Conservation (phyloP, 2,329 filamentous ascomycete genomes). For the Sphaerulina vaccinii region DNA sequence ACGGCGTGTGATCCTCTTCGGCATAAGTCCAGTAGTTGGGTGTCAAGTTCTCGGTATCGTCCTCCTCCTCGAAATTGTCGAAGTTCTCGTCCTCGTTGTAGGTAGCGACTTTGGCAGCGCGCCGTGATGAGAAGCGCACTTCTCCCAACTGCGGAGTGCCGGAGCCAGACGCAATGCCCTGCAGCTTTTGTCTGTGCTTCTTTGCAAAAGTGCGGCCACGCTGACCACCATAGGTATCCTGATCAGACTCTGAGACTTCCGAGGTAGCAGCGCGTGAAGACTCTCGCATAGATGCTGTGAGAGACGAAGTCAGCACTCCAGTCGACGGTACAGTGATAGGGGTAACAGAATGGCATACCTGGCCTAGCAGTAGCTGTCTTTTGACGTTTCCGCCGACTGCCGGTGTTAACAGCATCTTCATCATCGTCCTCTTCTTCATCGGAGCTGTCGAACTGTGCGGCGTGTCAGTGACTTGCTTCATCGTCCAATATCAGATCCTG, state of each 20-base stretch:
- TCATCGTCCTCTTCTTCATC: slow-evolving; percentile 63
- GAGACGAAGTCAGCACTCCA: slow-evolving; percentile 1
- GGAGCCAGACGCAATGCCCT: slow-evolving; percentile 57
- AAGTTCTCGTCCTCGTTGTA: slow-evolving; percentile 67
- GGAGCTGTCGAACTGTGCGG: slow-evolving; percentile 56
- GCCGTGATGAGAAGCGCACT: slow-evolving; percentile 87
- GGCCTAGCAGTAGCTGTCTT: slow-evolving; percentile 63
- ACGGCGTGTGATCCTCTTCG: slow-evolving; percentile 74
- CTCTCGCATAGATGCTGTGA: slow-evolving; percentile 33
- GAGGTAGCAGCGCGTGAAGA: slow-evolving; percentile 42
- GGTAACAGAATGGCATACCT: slow-evolving; percentile 49
- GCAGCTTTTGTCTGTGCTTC: slow-evolving; percentile 69
- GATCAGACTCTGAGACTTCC: slow-evolving; percentile 59
- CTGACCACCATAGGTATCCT: slow-evolving; percentile 70
- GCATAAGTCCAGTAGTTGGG: slow-evolving; percentile 71
- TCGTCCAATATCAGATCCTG: neutral
- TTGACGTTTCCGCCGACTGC: slow-evolving; percentile 61
- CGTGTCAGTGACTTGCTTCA: slow-evolving; percentile 20
- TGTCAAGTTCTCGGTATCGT: slow-evolving; percentile 61
- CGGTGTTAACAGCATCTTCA: slow-evolving; percentile 69
- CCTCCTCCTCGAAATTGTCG: slow-evolving; percentile 57
- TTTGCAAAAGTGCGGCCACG: slow-evolving; percentile 66
- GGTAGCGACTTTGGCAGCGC: slow-evolving; percentile 70
- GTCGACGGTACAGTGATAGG: slow-evolving; percentile 36
- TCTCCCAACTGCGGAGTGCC: slow-evolving; percentile 68